A percentile compares a stretch with the other conserved stretches of the same genome.
Conservation (phyloP, 129 eudicot species). For the Gnaphalium uliginosum region DNA sequence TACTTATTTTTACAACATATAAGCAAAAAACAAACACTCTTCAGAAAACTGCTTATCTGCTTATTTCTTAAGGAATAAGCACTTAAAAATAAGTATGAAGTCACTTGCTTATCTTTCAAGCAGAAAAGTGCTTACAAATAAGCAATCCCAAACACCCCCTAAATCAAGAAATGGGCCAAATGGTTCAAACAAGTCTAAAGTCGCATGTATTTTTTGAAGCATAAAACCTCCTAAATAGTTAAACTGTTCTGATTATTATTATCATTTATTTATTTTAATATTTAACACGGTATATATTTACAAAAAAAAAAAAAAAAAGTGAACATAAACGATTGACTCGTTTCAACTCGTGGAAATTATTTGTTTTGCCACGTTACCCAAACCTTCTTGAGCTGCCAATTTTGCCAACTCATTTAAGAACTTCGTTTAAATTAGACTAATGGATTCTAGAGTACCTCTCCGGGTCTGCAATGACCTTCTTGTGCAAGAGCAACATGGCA, state of each 20-base stretch:
- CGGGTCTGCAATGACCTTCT: conserved; percentile 99
- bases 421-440: not conserved
- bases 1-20: too few species aligned
- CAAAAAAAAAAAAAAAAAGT: not conserved
- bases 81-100: too few species aligned
- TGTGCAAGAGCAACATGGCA: conserved; percentile 99
- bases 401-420: not conserved
- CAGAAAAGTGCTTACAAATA: too few species aligned
- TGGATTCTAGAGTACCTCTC: conserved; percentile 61
- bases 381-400: not conserved
- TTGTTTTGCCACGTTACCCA: not conserved
- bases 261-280: too few species aligned
- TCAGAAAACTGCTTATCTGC: too few species aligned
- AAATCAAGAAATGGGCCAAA: not conserved
- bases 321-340: not conserved
- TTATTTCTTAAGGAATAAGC: too few species aligned
- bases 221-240: too few species aligned
- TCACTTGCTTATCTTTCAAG: too few species aligned
- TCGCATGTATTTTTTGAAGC: not conserved
- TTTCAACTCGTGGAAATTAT: not conserved
- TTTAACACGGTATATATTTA: not conserved
- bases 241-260: too few species aligned
- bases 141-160: too few species aligned
- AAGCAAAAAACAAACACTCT: too few species aligned
- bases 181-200: not conserved